These are phyloP conservation scores for Phtheirospermum japonicum DNA, from an alignment of 257 asterid species.

Conservation along the genomic window DNA sequence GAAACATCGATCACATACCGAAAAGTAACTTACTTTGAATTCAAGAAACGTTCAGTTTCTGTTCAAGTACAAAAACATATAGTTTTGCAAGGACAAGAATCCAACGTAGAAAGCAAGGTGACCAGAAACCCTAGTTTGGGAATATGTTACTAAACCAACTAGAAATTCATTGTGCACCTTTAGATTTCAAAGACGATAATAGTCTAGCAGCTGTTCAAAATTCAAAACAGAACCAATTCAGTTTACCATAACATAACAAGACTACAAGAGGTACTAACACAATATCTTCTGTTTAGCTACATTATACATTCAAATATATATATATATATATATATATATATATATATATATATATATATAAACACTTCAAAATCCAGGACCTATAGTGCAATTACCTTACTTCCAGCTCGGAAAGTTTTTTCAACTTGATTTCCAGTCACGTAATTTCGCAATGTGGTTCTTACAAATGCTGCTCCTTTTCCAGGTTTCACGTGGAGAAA, in stretches of 20 bases:
- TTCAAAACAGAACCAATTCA: neutral
- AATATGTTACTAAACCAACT: conserved; percentile 6
- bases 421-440: conserved; percentile 80
- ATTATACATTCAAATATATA: too few relatives aligned
- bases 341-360: too few relatives aligned
- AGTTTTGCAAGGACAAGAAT: neutral
- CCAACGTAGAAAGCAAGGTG: conserved; percentile 7
- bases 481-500: conserved; percentile 98
- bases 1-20: neutral
- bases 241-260: neutral
- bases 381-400: conserved; percentile 56
- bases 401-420: conserved; percentile 93
- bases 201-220: neutral
- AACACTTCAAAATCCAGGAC: conserved; percentile 21
- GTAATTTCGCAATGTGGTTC: conserved; percentile 80
- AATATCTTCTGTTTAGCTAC: conserved; percentile 9
- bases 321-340: too few relatives aligned
- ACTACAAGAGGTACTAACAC: neutral
- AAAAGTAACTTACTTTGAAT: neutral
- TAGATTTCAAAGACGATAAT: neutral
- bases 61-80: neutral
- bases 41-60: neutral
- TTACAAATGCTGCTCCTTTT: conserved; percentile 91
- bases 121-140: neutral
- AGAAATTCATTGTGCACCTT: conserved; percentile 4